Base-by-base conservation (phyloP, 2,329 filamentous ascomycete species). In the Trichophyton schoenleinii region DNA sequence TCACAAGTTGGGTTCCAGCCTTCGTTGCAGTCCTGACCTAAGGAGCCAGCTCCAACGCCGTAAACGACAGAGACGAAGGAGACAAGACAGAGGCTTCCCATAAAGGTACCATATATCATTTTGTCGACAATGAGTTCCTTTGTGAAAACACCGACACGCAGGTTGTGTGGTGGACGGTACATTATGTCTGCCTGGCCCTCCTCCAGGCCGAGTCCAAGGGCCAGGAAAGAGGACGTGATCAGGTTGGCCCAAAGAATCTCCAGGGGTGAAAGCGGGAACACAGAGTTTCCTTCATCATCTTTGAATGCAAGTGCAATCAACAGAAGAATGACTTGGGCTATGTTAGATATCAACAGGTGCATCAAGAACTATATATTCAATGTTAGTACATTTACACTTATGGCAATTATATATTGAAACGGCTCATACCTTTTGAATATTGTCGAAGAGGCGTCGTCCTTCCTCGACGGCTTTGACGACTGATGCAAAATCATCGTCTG, bases 231-330 rank as follows among this genome's bases (percentile, higher is more conserved):
- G 25, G 88, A 92, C 0, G 91, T 95, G 55, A 94, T 82, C 82
- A 95, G 88, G 73, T 95, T 95, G 70, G 95, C 89, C 90, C 89
- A 95, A 61, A 95, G 80, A 63, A 95, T 92, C 67, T 95, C 86
- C 13, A 95, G 81, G 1, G 90, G 89, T 0, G 88, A 87, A 36
- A 95, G 81, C 2, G 90, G 90, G 71, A 95, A 95, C 8, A 95
- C 89, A 0, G 89, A 94, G 62, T 87, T 80, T 1, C 82, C 81
- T 3, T 80, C 76, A 0, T 72, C 62, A 70, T 95, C 91, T 67
- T 89, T 87, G 77, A 95, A 95, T 0, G 81, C 86, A 2, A 95
- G 83, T 52, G 89, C 90, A 25, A 89, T 85, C 41, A 95, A 83
- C 13, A 95, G 80, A 1, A 90, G 82, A 63, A 89, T 86, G 11